Evolutionary conservation across 306 rosid species (phyloP), one percentile per base, ranked within the genome.

Genomic region (Malus asiatica): DNA sequence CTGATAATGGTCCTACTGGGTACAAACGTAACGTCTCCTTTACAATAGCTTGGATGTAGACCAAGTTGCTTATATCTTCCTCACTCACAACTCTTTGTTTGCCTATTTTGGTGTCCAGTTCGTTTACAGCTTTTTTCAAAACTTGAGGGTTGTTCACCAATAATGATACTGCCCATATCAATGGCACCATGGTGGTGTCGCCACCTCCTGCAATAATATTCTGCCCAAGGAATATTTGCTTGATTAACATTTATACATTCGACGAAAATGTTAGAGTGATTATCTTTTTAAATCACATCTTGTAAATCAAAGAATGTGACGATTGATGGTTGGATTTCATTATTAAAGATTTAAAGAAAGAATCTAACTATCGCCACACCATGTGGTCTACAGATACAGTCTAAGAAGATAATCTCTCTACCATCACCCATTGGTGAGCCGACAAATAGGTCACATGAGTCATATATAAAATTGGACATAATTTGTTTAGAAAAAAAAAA

Each of bases 21-120:
- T 86, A 86, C 60, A 91, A 27, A 0, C 97, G 84, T 32, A 89
- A 0, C 0, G 89, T 75, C 71, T 91, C 95, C 53, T 87, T 92
- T 1, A 87, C 23, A 14, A 83, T 77, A 44, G 89, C 87, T 64
- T 88, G 72, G 3, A 92, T 46, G 70, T 90, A 88, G 5, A 38
- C 77, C 1, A 90, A 15, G 0, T 86, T 86, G 5, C 11, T 27
- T 2, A 87, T 18, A 40, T 92, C 92, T 0, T 30, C 27, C 13
- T 86, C 81, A 0, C 33, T 57, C 19, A 77, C 75, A 0, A 4
- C 1, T 58, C 85, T 70, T 22, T 70, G 75, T 23, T 61, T 71
- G 9, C 87, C 87, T 0, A 83, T 70, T 1, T 65, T 66, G 9
- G 4, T 13, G 42, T 86, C 83, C 0, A 86, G 63, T 66, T 86